These are phyloP conservation scores for Trichothecium roseum DNA, from an alignment of 2,329 filamentous ascomycete genomes.

Conservation along the genomic window DNA sequence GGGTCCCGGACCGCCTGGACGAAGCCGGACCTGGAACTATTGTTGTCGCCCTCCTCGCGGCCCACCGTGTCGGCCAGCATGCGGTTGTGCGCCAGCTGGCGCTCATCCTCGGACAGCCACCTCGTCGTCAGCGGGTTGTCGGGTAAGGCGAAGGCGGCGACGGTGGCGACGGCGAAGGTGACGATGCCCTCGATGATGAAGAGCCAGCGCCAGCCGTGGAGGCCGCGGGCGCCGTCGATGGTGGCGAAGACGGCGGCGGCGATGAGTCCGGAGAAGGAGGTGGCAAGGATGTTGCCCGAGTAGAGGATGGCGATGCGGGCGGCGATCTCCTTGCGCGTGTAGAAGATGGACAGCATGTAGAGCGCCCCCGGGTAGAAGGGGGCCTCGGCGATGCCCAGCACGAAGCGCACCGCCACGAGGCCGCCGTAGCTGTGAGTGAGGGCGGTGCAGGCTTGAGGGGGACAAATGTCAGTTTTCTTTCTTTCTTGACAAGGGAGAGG, in stretches of 20 bases:
- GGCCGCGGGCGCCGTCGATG: slow-evolving; percentile 28
- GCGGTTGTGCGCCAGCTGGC: slow-evolving; percentile 29
- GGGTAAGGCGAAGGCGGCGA: slow-evolving; percentile 21
- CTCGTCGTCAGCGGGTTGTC: slow-evolving; percentile 25
- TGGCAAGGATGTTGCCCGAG: slow-evolving; percentile 51
- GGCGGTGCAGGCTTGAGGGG: slow-evolving; percentile 7
- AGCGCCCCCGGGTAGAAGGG: slow-evolving; percentile 18
- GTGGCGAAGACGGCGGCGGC: slow-evolving; percentile 44
- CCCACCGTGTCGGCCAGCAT: slow-evolving; percentile 20
- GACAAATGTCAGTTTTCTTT: too few relatives aligned
- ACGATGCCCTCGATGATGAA: slow-evolving; percentile 26
- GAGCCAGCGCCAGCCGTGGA: slow-evolving; percentile 53
- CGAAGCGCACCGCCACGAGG: slow-evolving; percentile 6
- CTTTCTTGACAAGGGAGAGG: too few relatives aligned
- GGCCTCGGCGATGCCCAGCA: slow-evolving; percentile 13
- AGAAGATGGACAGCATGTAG: slow-evolving; percentile 29
- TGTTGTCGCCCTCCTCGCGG: slow-evolving; percentile 23
- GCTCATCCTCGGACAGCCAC: slow-evolving; percentile 23
- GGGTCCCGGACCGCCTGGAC: slow-evolving; percentile 15
- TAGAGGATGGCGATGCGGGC: slow-evolving; percentile 43
- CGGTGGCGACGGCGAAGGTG: slow-evolving; percentile 17
- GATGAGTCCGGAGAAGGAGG: slow-evolving; percentile 52
- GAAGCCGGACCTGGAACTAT: slow-evolving; percentile 14
- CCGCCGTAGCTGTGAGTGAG: slow-evolving; percentile 6
- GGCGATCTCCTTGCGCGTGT: slow-evolving; percentile 52